Percentiles rank a stretch among this genome's conserved stretches.
Conservation (phyloP, 495 filamentous ascomycete species). For the Daldinia concentrica region DNA sequence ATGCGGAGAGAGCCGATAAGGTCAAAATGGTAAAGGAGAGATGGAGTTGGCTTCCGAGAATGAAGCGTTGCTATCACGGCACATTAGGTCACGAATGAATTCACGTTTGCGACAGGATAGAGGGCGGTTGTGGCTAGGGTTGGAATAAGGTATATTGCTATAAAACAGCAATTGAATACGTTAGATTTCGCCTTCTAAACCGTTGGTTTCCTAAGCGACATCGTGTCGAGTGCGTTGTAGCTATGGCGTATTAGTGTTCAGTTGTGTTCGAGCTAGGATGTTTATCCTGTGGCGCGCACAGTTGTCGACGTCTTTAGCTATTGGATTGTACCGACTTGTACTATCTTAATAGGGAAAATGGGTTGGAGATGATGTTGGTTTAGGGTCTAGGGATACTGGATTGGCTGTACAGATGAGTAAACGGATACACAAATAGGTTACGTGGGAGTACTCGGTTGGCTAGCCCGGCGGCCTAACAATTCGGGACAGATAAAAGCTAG, state of each 20-base stretch:
- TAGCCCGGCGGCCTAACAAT: not conserved
- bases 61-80: conserved; percentile 19
- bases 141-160: conserved; percentile 35
- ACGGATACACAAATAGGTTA: conserved; percentile 31
- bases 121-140: conserved; percentile 13
- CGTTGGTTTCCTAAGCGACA: conserved; percentile 13
- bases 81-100: conserved; percentile 23
- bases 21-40: not conserved
- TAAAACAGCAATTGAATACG: conserved; percentile 34
- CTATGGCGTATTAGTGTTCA: conserved; percentile 15
- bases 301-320: not conserved
- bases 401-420: conserved; percentile 7
- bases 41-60: conserved; percentile 14
- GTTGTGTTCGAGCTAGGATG: conserved; percentile 16
- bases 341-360: conserved; percentile 3
- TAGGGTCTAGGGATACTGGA: not conserved
- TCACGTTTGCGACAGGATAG: conserved; percentile 20
- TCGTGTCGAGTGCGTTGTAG: conserved; percentile 32
- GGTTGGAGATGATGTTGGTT: conserved; percentile 1
- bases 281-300: conserved; percentile 20
- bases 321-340: conserved; percentile 29
- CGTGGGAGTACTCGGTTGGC: conserved; percentile 11
- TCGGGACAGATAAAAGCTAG: conserved; percentile 22
- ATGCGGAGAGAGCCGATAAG: conserved; percentile 9
- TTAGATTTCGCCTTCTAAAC: conserved; percentile 17